phyloP scores from a whole-genome alignment of 768 basidiomycete genomes.

The Tricholoma saponaceum region DNA sequence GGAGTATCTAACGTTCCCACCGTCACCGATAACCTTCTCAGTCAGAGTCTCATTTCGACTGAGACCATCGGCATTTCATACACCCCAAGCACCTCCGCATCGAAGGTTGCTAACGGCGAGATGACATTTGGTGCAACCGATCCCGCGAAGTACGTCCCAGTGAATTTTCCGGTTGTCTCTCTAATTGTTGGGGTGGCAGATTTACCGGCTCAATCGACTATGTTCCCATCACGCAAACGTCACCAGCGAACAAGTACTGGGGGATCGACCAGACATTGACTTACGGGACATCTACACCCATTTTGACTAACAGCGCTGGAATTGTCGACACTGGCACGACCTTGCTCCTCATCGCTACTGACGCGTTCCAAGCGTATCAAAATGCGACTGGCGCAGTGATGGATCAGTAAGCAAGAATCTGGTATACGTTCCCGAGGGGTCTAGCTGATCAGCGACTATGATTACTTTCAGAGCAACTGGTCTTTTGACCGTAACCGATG shows the following conservation, averaged over 20 bases:
- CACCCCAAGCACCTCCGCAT: slow-evolving; percentile 35
- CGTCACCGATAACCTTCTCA: slow-evolving; percentile 52
- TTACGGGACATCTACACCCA: slow-evolving; percentile 40
- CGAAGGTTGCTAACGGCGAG: slow-evolving; percentile 41
- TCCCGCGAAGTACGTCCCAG: slow-evolving; percentile 9
- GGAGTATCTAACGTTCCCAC: slow-evolving; percentile 36
- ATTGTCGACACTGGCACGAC: slow-evolving; percentile 63
- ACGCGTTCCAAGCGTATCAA: slow-evolving; percentile 41
- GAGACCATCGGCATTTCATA: slow-evolving; percentile 49
- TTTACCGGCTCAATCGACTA: slow-evolving; percentile 40
- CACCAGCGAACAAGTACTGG: slow-evolving; percentile 52
- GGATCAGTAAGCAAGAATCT: slow-evolving; percentile 17
- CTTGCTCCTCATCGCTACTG: slow-evolving; percentile 43
- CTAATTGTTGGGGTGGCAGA: slow-evolving; percentile 39
- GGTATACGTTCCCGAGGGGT: neutral
- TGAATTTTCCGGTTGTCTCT: neutral
- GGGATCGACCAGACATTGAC: slow-evolving; percentile 55
- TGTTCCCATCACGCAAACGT: slow-evolving; percentile 43
- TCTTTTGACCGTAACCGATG: slow-evolving; percentile 45
- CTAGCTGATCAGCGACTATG: neutral
- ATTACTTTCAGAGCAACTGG: slow-evolving; percentile 30
- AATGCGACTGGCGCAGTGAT: slow-evolving; percentile 39
- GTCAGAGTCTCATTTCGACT: slow-evolving; percentile 32
- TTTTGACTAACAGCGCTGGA: slow-evolving; percentile 45
- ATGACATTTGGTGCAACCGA: slow-evolving; percentile 44